phyloP scores from a whole-genome alignment of 1,139 yeast species.

The Pichia norvegensis region DNA sequence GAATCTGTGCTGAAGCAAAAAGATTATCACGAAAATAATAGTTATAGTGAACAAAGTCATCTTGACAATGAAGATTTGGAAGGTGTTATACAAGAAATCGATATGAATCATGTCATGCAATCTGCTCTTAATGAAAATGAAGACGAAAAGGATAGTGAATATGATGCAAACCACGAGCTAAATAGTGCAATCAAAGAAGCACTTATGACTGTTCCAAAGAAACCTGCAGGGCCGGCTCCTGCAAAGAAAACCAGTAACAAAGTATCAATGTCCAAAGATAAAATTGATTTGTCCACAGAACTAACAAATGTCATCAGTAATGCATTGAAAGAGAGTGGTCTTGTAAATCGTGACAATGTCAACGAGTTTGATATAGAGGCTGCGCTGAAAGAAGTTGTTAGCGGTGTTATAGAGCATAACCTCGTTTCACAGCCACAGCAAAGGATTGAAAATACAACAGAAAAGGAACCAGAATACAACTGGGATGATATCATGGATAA shows the following conservation, averaged over 20 bases:
- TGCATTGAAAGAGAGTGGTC: conserved; percentile 13
- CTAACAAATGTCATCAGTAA: conserved; percentile 17
- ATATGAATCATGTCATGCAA: conserved; percentile 16
- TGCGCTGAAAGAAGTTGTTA: conserved; percentile 35
- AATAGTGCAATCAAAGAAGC: conserved; percentile 23
- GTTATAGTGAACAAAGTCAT: conserved; percentile 10
- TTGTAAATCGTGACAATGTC: neutral
- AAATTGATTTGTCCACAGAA: conserved; percentile 10
- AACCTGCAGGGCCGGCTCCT: neutral
- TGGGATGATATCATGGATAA: conserved; percentile 66
- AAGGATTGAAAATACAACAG: conserved; percentile 3
- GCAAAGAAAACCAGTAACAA: neutral
- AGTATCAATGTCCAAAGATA: neutral
- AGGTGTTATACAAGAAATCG: conserved; percentile 15
- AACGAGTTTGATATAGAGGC: conserved; percentile 23
- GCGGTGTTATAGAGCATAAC: conserved; percentile 31
- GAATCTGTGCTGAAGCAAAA: conserved; percentile 2
- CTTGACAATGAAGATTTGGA: conserved; percentile 4
- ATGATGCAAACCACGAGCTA: conserved; percentile 15
- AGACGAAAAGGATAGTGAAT: neutral
- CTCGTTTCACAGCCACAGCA: conserved; percentile 9
- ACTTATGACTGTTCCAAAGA: conserved; percentile 7
- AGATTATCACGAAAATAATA: neutral
- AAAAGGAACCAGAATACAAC: conserved; percentile 30
- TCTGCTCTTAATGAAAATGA: conserved; percentile 11